Base-by-base conservation (phyloP, 1,284 basidiomycete genomes). In the Xanthoconium separans region DNA sequence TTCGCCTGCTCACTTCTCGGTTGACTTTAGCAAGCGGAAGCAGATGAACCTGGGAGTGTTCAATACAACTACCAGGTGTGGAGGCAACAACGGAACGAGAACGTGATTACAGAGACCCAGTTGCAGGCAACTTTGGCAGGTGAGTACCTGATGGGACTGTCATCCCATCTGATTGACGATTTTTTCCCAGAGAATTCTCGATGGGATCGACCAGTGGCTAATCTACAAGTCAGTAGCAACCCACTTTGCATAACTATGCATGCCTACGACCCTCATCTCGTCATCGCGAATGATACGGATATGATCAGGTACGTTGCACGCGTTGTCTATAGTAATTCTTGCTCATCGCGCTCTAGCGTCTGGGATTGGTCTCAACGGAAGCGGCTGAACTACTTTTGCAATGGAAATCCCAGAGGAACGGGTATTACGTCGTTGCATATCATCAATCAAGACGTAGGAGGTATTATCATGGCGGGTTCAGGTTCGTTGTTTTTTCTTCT, bases 41-140 rank as follows among this genome's bases (percentile, higher is more conserved):
- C 86, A 5, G 95, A 98, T 66, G 97, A 99, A 71, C 94, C 95
- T 16, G 96, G 96, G 4, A 95, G 92, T 58, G 76, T 91, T 44
- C 87, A 91, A 63, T 98, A 96, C 69, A 98, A 98, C 66, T 91
- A 96, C 64, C 94, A 98, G 67, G 85, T 95, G 3, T 99, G 96
- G 96, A 81, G 95, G 61, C 89, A 96, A 64, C 82, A 91, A 61
- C 84, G 95, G 51, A 98, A 98, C 66, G 95, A 97, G 64, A 80
- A 84, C 50, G 82, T 95, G 50, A 77, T 83, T 22, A 69, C 80
- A n/a, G 88, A 93, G 65, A 90, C 89, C 2, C 76, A 79, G 54
- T 72, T 81, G 44, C 89, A 94, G 62, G 84, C 84, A 24, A 75
- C 83, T 31, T 72, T 81, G 47, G 91, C 94, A 2, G 82, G 93